Evolutionary conservation across 371 early-diverging fungal species (phyloP).

Genomic region (Ordospora colligata): DNA sequence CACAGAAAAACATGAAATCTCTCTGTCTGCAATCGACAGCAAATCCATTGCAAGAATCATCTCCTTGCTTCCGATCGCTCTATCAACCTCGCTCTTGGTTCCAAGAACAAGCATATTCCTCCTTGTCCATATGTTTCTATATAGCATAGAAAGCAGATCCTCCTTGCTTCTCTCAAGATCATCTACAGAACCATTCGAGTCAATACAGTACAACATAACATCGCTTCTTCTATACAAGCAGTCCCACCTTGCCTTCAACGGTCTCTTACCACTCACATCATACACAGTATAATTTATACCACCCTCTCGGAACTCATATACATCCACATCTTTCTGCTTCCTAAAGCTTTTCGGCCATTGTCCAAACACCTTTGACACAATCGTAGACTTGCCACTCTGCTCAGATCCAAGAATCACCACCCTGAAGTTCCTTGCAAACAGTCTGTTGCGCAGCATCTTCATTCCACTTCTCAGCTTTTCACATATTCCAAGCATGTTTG

Average conservation of each 20-base stretch:
- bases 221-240: constrained; percentile 44
- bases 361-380: constrained; percentile 29
- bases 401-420: constrained; percentile 42
- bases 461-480: neutral
- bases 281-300: constrained; percentile 33
- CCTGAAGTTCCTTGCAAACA: constrained; percentile 47
- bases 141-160: constrained; percentile 37
- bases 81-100: constrained; percentile 93
- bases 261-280: constrained; percentile 48
- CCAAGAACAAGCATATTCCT: constrained; percentile 71
- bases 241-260: constrained; percentile 35
- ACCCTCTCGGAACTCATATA: constrained; percentile 21
- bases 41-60: constrained; percentile 73
- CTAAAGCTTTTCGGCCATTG: neutral
- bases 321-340: neutral
- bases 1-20: constrained; percentile 92
- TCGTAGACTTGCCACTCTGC: constrained; percentile 48
- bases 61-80: constrained; percentile 74
- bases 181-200: constrained; percentile 10
- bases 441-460: neutral
- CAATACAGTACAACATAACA: constrained; percentile 50
- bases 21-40: constrained; percentile 75
- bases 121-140: constrained; percentile 46
- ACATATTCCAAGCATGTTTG: constrained; percentile 9
- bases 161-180: constrained; percentile 23